A percentile compares a stretch with the other conserved stretches of the same genome.
Evolutionary conservation across 2,329 filamentous ascomycete species (phyloP).

Genomic region (Aspergillus aculeatinus): DNA sequence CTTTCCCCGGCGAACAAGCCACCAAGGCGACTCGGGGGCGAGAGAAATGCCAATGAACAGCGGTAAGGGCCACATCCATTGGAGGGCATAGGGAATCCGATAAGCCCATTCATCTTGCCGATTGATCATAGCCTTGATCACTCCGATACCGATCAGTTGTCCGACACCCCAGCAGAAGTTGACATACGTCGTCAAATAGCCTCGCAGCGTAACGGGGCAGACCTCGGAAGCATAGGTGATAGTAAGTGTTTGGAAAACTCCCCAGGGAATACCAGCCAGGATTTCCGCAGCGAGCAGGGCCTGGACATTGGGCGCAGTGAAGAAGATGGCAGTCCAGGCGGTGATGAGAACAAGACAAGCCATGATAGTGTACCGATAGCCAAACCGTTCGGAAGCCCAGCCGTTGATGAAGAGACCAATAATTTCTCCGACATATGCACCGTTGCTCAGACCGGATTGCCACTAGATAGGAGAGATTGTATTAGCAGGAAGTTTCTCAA

Average conservation of each 20-base stretch:
- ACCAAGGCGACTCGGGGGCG: constrained; percentile 54
- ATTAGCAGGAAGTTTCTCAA: constrained; percentile 12
- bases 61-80: constrained; percentile 56
- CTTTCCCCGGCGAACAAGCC: constrained; percentile 49
- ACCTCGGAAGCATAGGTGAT: constrained; percentile 50
- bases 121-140: constrained; percentile 50
- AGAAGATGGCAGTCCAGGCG: constrained; percentile 52
- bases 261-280: constrained; percentile 53
- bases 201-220: constrained; percentile 47
- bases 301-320: constrained; percentile 51
- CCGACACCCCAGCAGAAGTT: constrained; percentile 51
- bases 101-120: constrained; percentile 52
- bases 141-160: constrained; percentile 52
- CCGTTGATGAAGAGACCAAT: constrained; percentile 55
- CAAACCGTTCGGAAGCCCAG: constrained; percentile 52
- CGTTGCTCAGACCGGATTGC: constrained; percentile 48
- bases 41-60: constrained; percentile 49
- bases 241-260: constrained; percentile 52
- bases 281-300: constrained; percentile 52
- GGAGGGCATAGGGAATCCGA: constrained; percentile 52
- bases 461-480: constrained; percentile 30
- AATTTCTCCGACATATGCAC: constrained; percentile 47
- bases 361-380: constrained; percentile 54
- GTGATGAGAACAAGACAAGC: constrained; percentile 47
- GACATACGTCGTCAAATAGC: constrained; percentile 49